Base-by-base conservation (phyloP, 805 yeast species). In the Schwanniomyces sp. region DNA sequence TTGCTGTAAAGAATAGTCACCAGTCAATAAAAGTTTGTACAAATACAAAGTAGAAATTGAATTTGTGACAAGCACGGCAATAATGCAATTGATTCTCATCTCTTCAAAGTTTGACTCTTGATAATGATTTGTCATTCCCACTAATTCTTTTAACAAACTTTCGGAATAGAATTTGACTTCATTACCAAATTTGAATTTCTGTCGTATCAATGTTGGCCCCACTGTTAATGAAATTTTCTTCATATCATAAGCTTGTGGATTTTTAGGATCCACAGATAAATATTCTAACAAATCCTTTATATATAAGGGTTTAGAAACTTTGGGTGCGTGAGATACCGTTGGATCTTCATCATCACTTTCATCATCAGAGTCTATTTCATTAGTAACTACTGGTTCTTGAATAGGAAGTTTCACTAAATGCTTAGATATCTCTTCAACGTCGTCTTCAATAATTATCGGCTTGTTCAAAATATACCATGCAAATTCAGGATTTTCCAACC, bases 1-100 rank as follows among this genome's bases (percentile, higher is more conserved):
- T 50, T 85, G 91, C 51, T 87, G 94, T 16, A 94, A 62, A 0
- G 96, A 89, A 51, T 86, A 81, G 58, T 92, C 99, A 0, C 91
- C 91, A 0, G 77, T 72, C 30, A 81, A 69, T 14, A 91, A 67
- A 14, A 84, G 62, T 25, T 70, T 59, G 36, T 79, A 64, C 0
- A 84, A 59, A 25, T 75, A 72, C 1, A 68, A 58, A 0, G 89
- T 82, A 2, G 72, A 55, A 2, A 47, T 45, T 4, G 75, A 70
- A 41, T 74, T 74, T 0, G 83, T 70, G 0, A 79, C 83, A 14
- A 88, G 68, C 1, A 89, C 71, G 1, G 94, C 81, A 6, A 85
- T 79, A 60, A 91, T 56, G 11, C 85, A 74, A 39, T 81, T 78
- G n/a, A 90, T 70, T 46, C 82, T 78, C 70, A 80, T 67, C n/a